Evolutionary conservation across 1,139 yeast genomes (phyloP), one percentile per base, ranked within the genome.

Genomic region (Taphrina betulina): DNA sequence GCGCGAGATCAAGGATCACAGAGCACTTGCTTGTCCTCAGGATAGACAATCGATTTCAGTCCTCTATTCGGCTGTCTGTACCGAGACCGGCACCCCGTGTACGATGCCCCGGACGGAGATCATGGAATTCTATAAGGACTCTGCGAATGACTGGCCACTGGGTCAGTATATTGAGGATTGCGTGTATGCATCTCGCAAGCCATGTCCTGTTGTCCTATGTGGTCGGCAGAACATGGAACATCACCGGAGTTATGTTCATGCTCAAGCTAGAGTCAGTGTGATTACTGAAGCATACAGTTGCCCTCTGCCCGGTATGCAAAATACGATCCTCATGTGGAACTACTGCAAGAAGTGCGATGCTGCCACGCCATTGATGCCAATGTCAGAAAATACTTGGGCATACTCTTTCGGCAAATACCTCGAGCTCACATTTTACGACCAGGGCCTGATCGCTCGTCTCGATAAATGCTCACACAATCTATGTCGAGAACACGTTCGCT

Each of bases 321-420:
- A 83, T 63, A 78, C 79, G n/a, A 80, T 94, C 50, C 73, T 89
- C 48, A 84, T 90, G 76, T 94, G 98, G 98, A 86, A 95, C 67
- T 82, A 79, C 62, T 94, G 99, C 69, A 86, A 84, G 58, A 76
- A 75, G 53, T 94, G 99, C 68, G 78, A 81, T 17, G 78, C 76
- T 44, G 76, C 85, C 0, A 83, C 95, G 2, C 95, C 96, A 0
- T 82, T 86, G 12, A 72, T 82, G 22, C 86, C 88, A n/a, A 81
- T 94, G 85, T 85, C 87, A 63, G 92, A 88, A 55, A 84, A 83
- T 26, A 83, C 96, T 0, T 90, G 95, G 83, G 88, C 84, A 65
- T 82, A 83, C 62, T 90, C 97, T 0, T 82, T 94, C 68, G 98
- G 98, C 0, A 94, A 92, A 66, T 94, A 86, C 66, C 74, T 94